Conservation (phyloP, 192 early-diverging fungal species). For the Cladochytrium replicatum region DNA sequence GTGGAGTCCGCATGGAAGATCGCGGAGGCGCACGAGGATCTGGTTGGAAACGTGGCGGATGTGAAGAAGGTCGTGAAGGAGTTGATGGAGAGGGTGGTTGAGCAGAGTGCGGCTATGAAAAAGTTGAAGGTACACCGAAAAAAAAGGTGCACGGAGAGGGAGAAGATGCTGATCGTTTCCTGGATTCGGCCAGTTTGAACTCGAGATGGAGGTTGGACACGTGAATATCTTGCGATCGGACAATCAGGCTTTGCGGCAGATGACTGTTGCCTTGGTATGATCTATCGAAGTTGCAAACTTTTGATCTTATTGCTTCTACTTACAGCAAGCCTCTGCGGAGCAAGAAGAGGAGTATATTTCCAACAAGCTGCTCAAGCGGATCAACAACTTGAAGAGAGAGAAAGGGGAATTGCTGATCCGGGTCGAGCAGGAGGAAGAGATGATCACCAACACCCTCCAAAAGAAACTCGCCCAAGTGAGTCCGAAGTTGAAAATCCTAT, state of each 20-base stretch:
- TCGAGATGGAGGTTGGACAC: constrained; percentile 30
- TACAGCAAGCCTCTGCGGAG: constrained; percentile 26
- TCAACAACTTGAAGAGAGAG: constrained; percentile 66
- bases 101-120: constrained; percentile 15
- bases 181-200: too few relatives aligned
- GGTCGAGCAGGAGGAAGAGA: constrained; percentile 75
- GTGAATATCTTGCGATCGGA: constrained; percentile 30
- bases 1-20: too few relatives aligned
- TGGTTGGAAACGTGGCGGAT: constrained; percentile 6
- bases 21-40: too few relatives aligned
- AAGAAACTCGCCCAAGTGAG: constrained; percentile 58
- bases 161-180: too few relatives aligned
- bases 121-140: too few relatives aligned
- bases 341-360: constrained; percentile 59
- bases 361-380: constrained; percentile 63
- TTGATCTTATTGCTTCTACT: too few relatives aligned
- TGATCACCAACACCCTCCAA: constrained; percentile 67
- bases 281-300: neutral
- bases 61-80: constrained; percentile 11
- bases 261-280: constrained; percentile 21
- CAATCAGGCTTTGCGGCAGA: constrained; percentile 20
- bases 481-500: too few relatives aligned
- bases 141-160: too few relatives aligned
- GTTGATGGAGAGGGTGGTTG: constrained; percentile 9
- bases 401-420: constrained; percentile 64